Percentiles rank a stretch among this genome's conserved stretches.
phyloP scores from a whole-genome alignment of 345 rosid genomes.

The Corchorus olitorius region DNA sequence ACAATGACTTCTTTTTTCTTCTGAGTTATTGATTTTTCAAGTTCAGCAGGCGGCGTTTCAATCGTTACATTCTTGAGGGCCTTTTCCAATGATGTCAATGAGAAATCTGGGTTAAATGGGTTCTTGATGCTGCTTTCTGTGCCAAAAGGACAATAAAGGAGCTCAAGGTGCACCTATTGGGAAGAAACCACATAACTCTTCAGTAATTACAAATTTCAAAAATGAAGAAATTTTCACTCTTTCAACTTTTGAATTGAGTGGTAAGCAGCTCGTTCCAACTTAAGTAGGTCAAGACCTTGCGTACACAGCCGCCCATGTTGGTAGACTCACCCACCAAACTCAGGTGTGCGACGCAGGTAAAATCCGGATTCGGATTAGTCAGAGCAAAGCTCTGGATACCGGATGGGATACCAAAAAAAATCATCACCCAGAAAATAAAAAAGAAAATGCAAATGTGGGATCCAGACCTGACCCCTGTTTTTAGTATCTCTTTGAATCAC shows the following conservation, averaged over 20 bases:
- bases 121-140: constrained; percentile 55
- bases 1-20: constrained; percentile 65
- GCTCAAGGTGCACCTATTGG: constrained; percentile 84
- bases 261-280: no score
- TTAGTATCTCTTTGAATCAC: constrained; percentile 83
- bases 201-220: neutral
- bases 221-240: neutral
- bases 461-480: constrained; percentile 74
- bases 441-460: neutral
- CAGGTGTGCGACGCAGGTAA: no score
- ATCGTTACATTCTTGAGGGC: constrained; percentile 47
- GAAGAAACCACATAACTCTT: constrained; percentile 15
- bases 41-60: constrained; percentile 32
- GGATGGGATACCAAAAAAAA: neutral
- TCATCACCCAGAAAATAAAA: neutral
- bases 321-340: no score
- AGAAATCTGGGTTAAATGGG: constrained; percentile 49
- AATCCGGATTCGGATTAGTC: no score
- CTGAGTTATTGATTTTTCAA: constrained; percentile 19
- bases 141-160: constrained; percentile 69
- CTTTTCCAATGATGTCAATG: constrained; percentile 80
- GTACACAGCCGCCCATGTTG: no score
- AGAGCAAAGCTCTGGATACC: no score
- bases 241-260: no score
- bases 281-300: no score